Conservation (phyloP, 2,329 filamentous ascomycete genomes). For the Aspergillus spinulosporus region DNA sequence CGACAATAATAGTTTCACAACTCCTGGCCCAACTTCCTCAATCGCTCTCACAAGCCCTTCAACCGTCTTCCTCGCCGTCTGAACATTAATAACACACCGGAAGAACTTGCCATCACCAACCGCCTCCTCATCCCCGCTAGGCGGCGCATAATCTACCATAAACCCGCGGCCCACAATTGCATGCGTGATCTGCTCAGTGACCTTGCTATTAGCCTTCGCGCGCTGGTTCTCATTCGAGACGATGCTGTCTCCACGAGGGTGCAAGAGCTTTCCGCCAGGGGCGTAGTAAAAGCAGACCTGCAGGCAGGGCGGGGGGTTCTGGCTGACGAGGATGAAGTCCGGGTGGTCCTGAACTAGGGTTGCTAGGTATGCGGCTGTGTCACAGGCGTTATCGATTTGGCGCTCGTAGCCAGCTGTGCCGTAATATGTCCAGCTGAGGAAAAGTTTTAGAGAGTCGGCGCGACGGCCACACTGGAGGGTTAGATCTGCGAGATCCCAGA, state of each 20-base stretch:
- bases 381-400: slow-evolving; percentile 72
- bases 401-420: slow-evolving; percentile 70
- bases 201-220: slow-evolving; percentile 53
- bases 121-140: slow-evolving; percentile 49
- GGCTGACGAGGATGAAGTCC: slow-evolving; percentile 70
- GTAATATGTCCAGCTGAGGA: slow-evolving; percentile 86
- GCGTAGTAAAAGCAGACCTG: slow-evolving; percentile 95
- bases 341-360: slow-evolving; percentile 54
- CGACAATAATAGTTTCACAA: slow-evolving; percentile 33
- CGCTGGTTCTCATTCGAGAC: slow-evolving; percentile 38
- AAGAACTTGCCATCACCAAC: slow-evolving; percentile 65
- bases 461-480: slow-evolving; percentile 90
- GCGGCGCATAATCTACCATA: slow-evolving; percentile 68
- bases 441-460: slow-evolving; percentile 83
- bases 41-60: slow-evolving; percentile 64
- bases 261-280: slow-evolving; percentile 54
- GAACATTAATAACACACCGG: slow-evolving; percentile 66
- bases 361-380: slow-evolving; percentile 67
- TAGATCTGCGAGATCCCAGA: slow-evolving; percentile 88
- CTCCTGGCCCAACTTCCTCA: slow-evolving; percentile 46
- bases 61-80: slow-evolving; percentile 60
- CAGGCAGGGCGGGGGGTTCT: slow-evolving; percentile 78
- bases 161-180: slow-evolving; percentile 61
- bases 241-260: slow-evolving; percentile 26
- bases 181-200: slow-evolving; percentile 58